Conservation (phyloP, 2,329 filamentous ascomycete genomes). For the Xylaria sp. region DNA sequence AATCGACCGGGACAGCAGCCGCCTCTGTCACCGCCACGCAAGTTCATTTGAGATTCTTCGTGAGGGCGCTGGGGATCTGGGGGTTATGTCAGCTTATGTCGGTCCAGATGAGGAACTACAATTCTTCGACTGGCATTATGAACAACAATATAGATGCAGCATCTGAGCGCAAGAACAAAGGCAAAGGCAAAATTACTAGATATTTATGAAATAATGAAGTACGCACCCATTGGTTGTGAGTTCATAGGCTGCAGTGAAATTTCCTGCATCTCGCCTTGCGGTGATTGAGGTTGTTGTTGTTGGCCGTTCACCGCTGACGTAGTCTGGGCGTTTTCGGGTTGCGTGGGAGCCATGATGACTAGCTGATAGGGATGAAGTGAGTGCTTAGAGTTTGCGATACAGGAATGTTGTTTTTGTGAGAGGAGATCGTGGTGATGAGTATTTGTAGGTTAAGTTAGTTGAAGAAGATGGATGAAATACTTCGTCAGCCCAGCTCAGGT, state of each 20-base stretch:
- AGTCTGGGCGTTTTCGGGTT: conserved; percentile 23
- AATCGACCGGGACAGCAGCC: conserved; percentile 44
- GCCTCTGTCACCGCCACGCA: conserved; percentile 45
- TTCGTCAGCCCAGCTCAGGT: neutral
- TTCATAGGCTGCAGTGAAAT: conserved; percentile 34
- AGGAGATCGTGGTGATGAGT: neutral
- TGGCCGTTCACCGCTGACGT: conserved; percentile 15
- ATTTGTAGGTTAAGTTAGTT: neutral
- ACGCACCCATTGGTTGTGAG: conserved; percentile 36
- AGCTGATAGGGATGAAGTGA: neutral
- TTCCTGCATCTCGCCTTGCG: conserved; percentile 32
- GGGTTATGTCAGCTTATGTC: conserved; percentile 16
- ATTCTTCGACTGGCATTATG: neutral
- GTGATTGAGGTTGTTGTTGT: conserved; percentile 26
- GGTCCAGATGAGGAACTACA: neutral
- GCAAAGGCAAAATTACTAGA: neutral
- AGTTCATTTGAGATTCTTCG: conserved; percentile 32
- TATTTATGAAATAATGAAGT: neutral
- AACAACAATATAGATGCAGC: too few relatives aligned
- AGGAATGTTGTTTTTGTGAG: neutral
- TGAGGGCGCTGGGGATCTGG: conserved; percentile 38
- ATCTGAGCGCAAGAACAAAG: too few relatives aligned
- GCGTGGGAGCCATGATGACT: conserved; percentile 32
- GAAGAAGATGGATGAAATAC: neutral
- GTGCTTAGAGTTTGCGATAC: neutral